Evolutionary conservation across 148 eudicot species (phyloP).

Genomic region (Beta vulgaris): DNA sequence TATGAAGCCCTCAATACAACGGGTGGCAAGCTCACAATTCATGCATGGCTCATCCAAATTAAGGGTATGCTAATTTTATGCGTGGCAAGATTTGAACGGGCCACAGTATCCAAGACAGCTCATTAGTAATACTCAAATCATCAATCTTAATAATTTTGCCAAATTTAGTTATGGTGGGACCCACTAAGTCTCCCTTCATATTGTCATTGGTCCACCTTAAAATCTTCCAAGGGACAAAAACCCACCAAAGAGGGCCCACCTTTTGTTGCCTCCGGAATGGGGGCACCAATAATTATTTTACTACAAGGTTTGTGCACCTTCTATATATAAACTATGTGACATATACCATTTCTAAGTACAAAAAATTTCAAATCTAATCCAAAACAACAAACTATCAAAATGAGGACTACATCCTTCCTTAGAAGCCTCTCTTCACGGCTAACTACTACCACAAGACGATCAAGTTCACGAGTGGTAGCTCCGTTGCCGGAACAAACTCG

Average conservation of each 20-base stretch:
- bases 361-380: neutral
- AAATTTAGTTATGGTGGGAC: constrained; percentile 16
- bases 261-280: constrained; percentile 4
- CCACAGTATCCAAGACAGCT: constrained; percentile 27
- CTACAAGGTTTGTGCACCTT: neutral
- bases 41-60: constrained; percentile 15
- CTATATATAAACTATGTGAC: constrained; percentile 13
- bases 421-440: constrained; percentile 24
- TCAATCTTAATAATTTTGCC: constrained; percentile 20
- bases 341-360: constrained; percentile 8
- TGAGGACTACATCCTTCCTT: constrained; percentile 24
- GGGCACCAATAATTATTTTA: neutral
- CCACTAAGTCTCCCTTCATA: constrained; percentile 13
- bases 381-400: neutral
- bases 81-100: constrained; percentile 23
- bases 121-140: constrained; percentile 22
- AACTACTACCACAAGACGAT: neutral
- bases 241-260: constrained; percentile 22
- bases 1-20: no score
- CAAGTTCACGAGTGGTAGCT: neutral
- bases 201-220: constrained; percentile 20
- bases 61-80: neutral
- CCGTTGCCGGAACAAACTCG: constrained; percentile 18
- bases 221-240: constrained; percentile 19
- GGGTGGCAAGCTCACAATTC: constrained; percentile 19